Evolutionary conservation across 805 yeast genomes (phyloP), one percentile per base, ranked within the genome.

Genomic region (Candida cerambycidarum): DNA sequence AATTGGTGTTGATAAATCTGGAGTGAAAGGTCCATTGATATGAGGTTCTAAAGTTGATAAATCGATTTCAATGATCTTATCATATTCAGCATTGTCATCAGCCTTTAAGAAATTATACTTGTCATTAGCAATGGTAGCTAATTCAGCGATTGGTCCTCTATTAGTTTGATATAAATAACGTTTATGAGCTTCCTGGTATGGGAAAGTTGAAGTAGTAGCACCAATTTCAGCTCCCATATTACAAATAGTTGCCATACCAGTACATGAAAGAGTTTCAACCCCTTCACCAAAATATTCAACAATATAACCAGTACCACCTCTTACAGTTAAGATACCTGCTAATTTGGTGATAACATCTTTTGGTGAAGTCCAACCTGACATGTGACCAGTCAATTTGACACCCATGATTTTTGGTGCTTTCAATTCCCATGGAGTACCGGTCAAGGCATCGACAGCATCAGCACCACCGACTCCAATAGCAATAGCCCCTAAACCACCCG

Each of bases 391-490:
- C 58, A 93, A 79, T 68, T 89, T 85, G 56, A 93, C 96, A 69
- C 99, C 99, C 52, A 93, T 73, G 32, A 89, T 73, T 70, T 88
- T 88, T 55, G 99, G 99, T 42, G 98, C 98, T 75, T 90, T 90
- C 66, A 93, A 79, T 73, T 93, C 99, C 99, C 99, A 93, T 44
- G 99, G 97, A 23, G 93, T 84, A 52, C 93, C 96, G 33, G 98
- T 89, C 61, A 93, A 73, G 39, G 93, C 99, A 67, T 93, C 99
- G 43, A 93, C 99, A 31, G 99, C 99, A 70, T 93, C 99, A 43
- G 99, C 99, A 75, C 99, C 99, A 71, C 99, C 99, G 31, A 93
- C 99, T 71, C 99, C 99, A 63, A 93, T 93, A 57, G 99, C 98
- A 53, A 92, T 83, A 53, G 96, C 96, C 63, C 99, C 99, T 50